Percentiles rank a stretch among this genome's conserved stretches.
Evolutionary conservation across 106 monocot genomes (phyloP).

Genomic region (Posidonia australis): DNA sequence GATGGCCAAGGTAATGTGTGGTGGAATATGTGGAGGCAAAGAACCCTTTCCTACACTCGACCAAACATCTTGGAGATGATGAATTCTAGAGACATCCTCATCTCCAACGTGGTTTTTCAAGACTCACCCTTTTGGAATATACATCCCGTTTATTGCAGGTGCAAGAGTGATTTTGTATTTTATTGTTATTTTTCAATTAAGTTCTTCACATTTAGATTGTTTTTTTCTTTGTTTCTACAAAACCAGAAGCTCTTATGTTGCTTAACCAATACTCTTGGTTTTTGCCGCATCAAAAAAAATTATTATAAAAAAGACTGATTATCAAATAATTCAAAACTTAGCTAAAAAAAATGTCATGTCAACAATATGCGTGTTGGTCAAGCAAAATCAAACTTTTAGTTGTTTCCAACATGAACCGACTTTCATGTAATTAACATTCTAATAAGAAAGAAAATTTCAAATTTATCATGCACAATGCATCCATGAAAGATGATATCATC

Average conservation of each 20-base stretch:
- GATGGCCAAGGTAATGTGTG: slow-evolving; percentile 93
- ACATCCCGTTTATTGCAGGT: slow-evolving; percentile 98
- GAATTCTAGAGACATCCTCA: slow-evolving; percentile 60
- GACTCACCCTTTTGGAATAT: slow-evolving; percentile 96
- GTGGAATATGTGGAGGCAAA: slow-evolving; percentile 99
- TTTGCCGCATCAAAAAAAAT: neutral
- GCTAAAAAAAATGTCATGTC: too few species aligned
- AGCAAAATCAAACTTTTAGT: too few species aligned
- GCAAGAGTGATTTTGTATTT: neutral
- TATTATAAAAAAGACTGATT: too few species aligned
- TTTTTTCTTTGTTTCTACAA: neutral
- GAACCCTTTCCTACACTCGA: slow-evolving; percentile 57
- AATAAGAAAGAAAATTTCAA: too few species aligned
- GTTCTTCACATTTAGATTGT: neutral
- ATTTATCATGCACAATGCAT: too few species aligned
- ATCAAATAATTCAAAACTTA: too few species aligned
- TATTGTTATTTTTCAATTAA: neutral
- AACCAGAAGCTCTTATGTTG: neutral
- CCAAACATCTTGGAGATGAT: slow-evolving; percentile 76
- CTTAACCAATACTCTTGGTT: neutral
- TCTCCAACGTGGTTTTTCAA: slow-evolving; percentile 65
- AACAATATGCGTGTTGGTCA: too few species aligned
- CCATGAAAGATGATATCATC: too few species aligned
- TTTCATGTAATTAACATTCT: too few species aligned
- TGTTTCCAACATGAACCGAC: too few species aligned